phyloP scores from a whole-genome alignment of 106 monocot species.

The Dactylorhiza incarnata region DNA sequence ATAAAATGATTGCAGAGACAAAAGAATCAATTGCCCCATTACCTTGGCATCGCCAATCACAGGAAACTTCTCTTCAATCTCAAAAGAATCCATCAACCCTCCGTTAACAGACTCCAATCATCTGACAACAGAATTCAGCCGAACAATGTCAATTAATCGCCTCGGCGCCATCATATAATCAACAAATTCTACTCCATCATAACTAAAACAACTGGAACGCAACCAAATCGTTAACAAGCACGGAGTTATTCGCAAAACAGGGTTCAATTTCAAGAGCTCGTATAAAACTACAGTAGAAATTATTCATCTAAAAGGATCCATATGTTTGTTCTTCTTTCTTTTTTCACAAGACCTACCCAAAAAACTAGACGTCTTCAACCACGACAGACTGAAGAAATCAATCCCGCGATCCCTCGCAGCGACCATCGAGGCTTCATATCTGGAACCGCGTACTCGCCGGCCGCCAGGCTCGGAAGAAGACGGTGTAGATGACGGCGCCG shows the following conservation, averaged over 20 bases:
- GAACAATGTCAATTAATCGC: no score
- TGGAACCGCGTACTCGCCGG: not conserved
- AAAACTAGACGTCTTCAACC: not conserved
- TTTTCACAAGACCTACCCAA: not conserved
- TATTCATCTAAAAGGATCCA: not conserved
- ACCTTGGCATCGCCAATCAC: conserved; percentile 24
- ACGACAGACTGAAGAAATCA: not conserved
- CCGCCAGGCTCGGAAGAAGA: not conserved
- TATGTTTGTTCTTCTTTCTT: not conserved
- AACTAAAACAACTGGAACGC: not conserved
- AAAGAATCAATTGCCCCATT: not conserved
- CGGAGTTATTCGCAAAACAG: not conserved
- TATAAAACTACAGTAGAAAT: not conserved
- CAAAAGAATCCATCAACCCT: conserved; percentile 18
- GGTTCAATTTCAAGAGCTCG: not conserved
- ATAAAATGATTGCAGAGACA: conserved; percentile 2
- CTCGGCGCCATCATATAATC: not conserved
- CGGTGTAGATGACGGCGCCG: not conserved
- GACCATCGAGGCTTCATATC: not conserved
- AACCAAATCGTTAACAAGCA: not conserved
- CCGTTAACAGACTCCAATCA: not conserved
- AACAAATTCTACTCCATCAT: not conserved
- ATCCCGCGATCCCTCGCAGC: not conserved
- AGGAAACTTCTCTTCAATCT: conserved; percentile 19
- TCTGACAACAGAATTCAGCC: not conserved